These are phyloP conservation scores for Pythium apleroticum DNA, from an alignment of 352 stramenopile species.

Conservation along the genomic window DNA sequence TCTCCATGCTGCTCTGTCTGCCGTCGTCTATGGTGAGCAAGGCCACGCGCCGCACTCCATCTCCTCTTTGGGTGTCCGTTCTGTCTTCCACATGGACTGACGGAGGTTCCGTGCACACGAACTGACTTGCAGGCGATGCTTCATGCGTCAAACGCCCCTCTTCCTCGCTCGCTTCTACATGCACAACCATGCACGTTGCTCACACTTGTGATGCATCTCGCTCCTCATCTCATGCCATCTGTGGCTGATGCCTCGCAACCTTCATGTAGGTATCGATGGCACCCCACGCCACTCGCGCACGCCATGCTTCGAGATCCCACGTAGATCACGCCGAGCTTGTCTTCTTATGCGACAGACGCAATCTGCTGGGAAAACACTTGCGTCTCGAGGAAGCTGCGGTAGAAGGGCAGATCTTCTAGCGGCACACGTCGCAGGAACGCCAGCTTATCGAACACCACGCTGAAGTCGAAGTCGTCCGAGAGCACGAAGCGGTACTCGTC, in stretches of 20 bases:
- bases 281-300: not conserved
- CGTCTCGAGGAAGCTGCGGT: slow-evolving; percentile 79
- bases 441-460: slow-evolving; percentile 83
- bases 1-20: not conserved
- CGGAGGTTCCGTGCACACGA: not conserved
- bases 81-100: slow-evolving; percentile 11
- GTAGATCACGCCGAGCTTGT: not conserved
- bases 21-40: slow-evolving; percentile 3
- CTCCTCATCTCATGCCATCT: slow-evolving; percentile 3
- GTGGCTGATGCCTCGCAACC: not conserved
- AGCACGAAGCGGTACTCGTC: slow-evolving; percentile 85
- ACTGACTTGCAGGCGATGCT: not conserved
- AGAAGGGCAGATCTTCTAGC: slow-evolving; percentile 61
- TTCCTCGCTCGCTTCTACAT: slow-evolving; percentile 1
- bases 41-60: not conserved
- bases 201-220: not conserved
- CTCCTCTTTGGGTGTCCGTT: slow-evolving; percentile 4
- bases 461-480: slow-evolving; percentile 85
- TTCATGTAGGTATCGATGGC: not conserved
- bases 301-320: not conserved
- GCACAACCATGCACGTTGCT: not conserved
- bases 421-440: slow-evolving; percentile 62
- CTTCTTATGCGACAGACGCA: slow-evolving; percentile 46
- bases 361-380: slow-evolving; percentile 88
- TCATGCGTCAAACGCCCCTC: not conserved